Base-by-base conservation (phyloP, 371 early-diverging fungal genomes). In the Mucor velutinosus region DNA sequence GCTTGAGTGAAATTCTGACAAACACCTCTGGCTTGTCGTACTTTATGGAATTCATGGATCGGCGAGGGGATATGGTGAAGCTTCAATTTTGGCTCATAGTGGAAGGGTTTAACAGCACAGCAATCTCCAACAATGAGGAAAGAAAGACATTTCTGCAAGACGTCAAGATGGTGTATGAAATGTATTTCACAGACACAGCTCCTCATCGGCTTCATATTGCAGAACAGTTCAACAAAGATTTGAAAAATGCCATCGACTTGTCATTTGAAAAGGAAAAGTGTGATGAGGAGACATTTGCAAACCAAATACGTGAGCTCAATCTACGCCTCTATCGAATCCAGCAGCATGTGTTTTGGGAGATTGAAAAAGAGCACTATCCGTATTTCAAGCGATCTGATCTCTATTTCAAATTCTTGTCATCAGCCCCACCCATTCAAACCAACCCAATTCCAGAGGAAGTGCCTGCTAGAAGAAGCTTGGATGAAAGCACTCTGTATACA, bases 41-140 rank as follows among this genome's bases (percentile, higher is more conserved):
- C 41, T 93, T 94, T 75, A 90, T 89, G 81, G 95, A 94, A 76
- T 93, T 89, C 69, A 89, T 92, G 89, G 94, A 94, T 67, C 86
- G 86, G 32, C 81, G 84, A 17, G 89, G 88, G 1, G 84, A 82
- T 60, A 83, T 88, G 79, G 74, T 86, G 25, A 80, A 87, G 25
- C 83, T 93, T 0, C 92, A 92, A 67, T 93, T 92, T 64, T 94
- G 92, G 92, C 69, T 94, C 15, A 82, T 86, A 49, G 87, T 92
- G 12, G 88, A 93, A 67, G 88, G 92, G 1, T 83, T 94, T 33
- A 81, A 87, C 30, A 86, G 76, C 37, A 69, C 76, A 8, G 70
- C 71, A 21, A 23, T 33, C 7, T 56, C 43, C 0, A 57, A 68
- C 4, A 59, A 60, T 30, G 21, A 61, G 7, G 74, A 73, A 23